Base-by-base conservation (phyloP, 2,329 filamentous ascomycete species). In the Monosporascus sp. region DNA sequence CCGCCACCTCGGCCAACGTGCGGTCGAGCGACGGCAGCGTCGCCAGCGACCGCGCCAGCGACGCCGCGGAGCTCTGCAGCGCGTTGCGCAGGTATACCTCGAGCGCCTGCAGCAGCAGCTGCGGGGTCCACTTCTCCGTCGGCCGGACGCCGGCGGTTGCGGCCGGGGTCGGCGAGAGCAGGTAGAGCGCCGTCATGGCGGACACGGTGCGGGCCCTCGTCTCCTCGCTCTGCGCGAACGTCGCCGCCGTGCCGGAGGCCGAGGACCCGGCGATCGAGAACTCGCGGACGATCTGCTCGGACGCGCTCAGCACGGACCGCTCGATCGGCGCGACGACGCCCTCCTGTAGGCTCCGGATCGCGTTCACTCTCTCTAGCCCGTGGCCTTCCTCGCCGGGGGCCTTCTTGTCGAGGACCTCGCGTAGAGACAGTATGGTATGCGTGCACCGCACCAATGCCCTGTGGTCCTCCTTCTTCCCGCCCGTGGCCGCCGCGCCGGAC, bases 11-110 rank as follows among this genome's bases (percentile, higher is more conserved):
- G 17, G 83, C 76, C 1, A 97, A 77, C 0, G 90, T 88, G 49
- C 90, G 82, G 47, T 97, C 92, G 31, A 97, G 78, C 0, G 82
- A 87, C 0, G 93, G 89, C 2, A 97, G 77, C 53, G 90, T 88
- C 4, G 87, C 85, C 17, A 99, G 78, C 0, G 89, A 86, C 22
- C 91, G 79, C 1, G 88, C 79, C 9, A 99, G 76, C 0, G 85
- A 80, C 14, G 89, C 84, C 6, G 93, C 77, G 39, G 89, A 92
- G 46, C 87, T 87, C 55, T 92, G 90, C 15, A 97, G 76, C 2
- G 89, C 82, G 0, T 88, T 88, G 51, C 91, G 87, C 49, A 97
- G 80, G 64, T 96, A 96, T 0, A 84, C 79, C 68, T 96, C 90
- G 7, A 97, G 74, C 0, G 89, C 83, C 55, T 85, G 81, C 27